Evolutionary conservation across 495 filamentous ascomycete species (phyloP), one percentile per base, ranked within the genome.

Genomic region (Polyplosphaeria fusca): DNA sequence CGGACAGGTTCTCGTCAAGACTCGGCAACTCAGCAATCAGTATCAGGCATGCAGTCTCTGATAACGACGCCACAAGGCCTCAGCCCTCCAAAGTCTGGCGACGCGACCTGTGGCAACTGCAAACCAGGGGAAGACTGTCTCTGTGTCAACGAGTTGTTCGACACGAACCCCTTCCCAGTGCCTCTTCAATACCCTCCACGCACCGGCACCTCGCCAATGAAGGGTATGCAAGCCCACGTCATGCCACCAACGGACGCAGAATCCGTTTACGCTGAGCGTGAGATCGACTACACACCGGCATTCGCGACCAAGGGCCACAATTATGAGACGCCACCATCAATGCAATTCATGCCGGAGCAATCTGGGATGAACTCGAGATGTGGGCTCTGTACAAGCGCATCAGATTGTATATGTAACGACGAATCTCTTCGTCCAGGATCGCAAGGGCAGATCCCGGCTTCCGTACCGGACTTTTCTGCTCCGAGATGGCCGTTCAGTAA

Each of bases 241-340:
- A 35, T 35, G 7, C 30, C 30, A 14, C 7, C 7, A 35, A 35
- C 30, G 7, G 30, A 35, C 14, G 30, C 30, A 35, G n/a, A n/a
- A n/a, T 35, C 30, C 7, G 30, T 35, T 14, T 35, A 41, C 24
- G 26, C 55, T 18, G 61, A 64, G n/a, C 55, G 51, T 22, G 62
- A 65, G 39, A 65, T 65, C 25, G 63, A 66, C 38, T 66, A 58
- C 63, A 66, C 63, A 11, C 45, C 47, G 3, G 58, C 50, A 14
- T 58, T 51, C 44, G 39, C 38, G 3, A 35, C 30, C 40, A 58
- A 54, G 41, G 30, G 41, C 23, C 11, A 42, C 19, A 39, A 42
- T 13, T 52, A 26, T 3, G 55, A 60, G 24, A 40, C 30, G 3
- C 47, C 52, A 9, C 42, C 47, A 2, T 65, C 54, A 2, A 58